Evolutionary conservation across 2,329 filamentous ascomycete species (phyloP).

Genomic region (Fusarium tuaranense): DNA sequence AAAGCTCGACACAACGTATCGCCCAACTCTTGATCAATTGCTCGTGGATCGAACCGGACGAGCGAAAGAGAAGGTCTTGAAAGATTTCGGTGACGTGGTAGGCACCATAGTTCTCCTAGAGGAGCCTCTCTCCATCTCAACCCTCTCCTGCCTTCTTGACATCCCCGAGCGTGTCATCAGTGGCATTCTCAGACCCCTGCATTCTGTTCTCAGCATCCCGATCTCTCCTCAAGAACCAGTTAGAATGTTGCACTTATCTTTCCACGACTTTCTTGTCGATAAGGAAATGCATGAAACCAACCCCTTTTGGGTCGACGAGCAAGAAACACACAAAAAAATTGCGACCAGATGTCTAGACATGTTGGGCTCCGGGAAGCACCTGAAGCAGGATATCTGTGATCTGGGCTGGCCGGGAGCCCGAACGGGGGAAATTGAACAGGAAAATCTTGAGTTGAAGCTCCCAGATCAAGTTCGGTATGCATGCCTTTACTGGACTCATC

Average conservation of each 20-base stretch:
- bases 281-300: conserved; percentile 39
- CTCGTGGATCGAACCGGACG: not conserved
- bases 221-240: not conserved
- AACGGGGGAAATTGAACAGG: not conserved
- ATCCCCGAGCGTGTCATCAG: conserved; percentile 19
- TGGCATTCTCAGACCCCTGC: conserved; percentile 28
- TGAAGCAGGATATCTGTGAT: conserved; percentile 15
- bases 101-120: conserved; percentile 42
- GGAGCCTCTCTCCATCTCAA: conserved; percentile 33
- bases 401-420: not conserved
- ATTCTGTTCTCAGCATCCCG: conserved; percentile 24
- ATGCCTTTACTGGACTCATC: conserved; percentile 52
- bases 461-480: conserved; percentile 52
- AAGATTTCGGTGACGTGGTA: conserved; percentile 39
- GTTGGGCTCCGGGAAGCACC: not conserved
- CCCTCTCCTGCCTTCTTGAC: conserved; percentile 14
- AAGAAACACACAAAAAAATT: conserved; percentile 46
- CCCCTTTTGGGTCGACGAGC: conserved; percentile 54
- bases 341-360: conserved; percentile 27
- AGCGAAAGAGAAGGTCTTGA: conserved; percentile 13
- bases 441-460: not conserved
- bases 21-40: conserved; percentile 26
- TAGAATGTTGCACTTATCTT: conserved; percentile 44
- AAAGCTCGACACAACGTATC: conserved; percentile 32
- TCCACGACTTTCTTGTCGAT: conserved; percentile 54